Evolutionary conservation across 2,329 filamentous ascomycete genomes (phyloP).

Genomic region (Fusarium pseudograminearum): DNA sequence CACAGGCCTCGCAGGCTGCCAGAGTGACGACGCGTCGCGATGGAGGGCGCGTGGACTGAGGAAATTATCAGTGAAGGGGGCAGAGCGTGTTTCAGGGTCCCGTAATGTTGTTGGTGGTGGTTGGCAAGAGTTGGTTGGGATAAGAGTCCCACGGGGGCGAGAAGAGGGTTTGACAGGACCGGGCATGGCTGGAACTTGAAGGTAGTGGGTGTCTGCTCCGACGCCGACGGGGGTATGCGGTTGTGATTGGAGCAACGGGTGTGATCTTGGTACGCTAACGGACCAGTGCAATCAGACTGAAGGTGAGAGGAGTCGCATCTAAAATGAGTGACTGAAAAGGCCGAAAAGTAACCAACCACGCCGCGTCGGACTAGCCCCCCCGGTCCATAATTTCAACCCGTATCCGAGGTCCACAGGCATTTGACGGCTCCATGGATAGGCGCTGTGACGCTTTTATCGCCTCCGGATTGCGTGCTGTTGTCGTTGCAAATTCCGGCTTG

Average conservation of each 20-base stretch:
- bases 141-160: conserved; percentile 43
- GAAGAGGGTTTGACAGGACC: conserved; percentile 45
- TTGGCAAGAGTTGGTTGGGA: conserved; percentile 34
- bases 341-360: conserved; percentile 45
- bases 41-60: conserved; percentile 28
- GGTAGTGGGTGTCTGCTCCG: conserved; percentile 39
- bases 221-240: conserved; percentile 33
- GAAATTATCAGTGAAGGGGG: conserved; percentile 43
- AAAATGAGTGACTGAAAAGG: conserved; percentile 36
- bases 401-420: conserved; percentile 39
- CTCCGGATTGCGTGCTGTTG: conserved; percentile 46
- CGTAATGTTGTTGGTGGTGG: conserved; percentile 41
- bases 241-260: conserved; percentile 36
- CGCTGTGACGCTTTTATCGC: conserved; percentile 45
- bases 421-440: conserved; percentile 36
- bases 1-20: conserved; percentile 6
- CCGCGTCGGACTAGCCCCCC: conserved; percentile 34
- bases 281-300: conserved; percentile 24
- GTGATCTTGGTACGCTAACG: conserved; percentile 33
- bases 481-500: conserved; percentile 34
- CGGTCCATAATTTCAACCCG: conserved; percentile 46
- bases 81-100: conserved; percentile 48
- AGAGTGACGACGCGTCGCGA: conserved; percentile 38
- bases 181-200: conserved; percentile 40
- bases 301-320: conserved; percentile 32